These are phyloP conservation scores for Solanum microdontum DNA, from an alignment of 257 asterid species.

Conservation along the genomic window DNA sequence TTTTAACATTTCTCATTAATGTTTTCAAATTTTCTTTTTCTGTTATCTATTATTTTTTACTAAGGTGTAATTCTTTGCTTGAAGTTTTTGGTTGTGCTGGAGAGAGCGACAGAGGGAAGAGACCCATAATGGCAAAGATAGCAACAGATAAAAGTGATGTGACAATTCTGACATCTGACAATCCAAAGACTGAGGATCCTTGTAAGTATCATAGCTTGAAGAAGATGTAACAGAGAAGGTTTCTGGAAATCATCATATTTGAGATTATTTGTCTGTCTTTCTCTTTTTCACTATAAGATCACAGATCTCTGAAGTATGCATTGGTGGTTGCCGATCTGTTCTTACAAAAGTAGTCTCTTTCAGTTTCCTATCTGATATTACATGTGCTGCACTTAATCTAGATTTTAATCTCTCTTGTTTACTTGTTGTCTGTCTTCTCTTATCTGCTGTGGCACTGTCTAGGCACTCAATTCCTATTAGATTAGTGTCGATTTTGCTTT, in stretches of 20 bases:
- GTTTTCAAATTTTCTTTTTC: background rate
- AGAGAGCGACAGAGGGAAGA: conserved; percentile 81
- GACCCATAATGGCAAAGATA: conserved; percentile 86
- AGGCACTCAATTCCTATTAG: background rate
- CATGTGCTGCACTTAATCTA: background rate
- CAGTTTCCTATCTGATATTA: background rate
- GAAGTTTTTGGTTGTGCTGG: conserved; percentile 84
- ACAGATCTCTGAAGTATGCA: background rate
- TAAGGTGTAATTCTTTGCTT: conserved; percentile 12
- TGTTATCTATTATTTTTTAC: conserved; percentile 2
- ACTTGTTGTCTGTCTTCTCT: background rate
- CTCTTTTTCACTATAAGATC: background rate
- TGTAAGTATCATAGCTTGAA: conserved; percentile 35
- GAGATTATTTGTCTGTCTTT: background rate
- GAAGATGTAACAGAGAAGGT: background rate
- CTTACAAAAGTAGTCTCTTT: background rate
- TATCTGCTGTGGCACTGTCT: background rate
- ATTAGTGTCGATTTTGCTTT: background rate
- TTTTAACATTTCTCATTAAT: background rate
- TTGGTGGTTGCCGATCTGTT: background rate
- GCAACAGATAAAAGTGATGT: conserved; percentile 87
- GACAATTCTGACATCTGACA: conserved; percentile 83
- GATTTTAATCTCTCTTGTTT: background rate
- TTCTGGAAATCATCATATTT: background rate
- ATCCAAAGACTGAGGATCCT: conserved; percentile 87